Evolutionary conservation across 441 rosid genomes (phyloP).

Genomic region (Populus tomentosa): DNA sequence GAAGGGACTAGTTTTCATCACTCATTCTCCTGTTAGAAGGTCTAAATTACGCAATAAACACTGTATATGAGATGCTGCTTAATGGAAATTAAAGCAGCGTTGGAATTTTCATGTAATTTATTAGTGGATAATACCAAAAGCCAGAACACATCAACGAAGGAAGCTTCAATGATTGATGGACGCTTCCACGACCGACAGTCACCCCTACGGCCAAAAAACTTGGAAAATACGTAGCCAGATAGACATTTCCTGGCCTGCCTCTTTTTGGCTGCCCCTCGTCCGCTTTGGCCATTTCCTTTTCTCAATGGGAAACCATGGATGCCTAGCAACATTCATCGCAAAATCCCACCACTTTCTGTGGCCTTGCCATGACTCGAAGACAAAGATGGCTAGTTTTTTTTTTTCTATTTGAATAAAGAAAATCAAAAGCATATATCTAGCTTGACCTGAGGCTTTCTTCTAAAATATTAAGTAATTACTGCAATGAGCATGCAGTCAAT

Average conservation of each 20-base stretch:
- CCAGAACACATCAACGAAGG: not conserved
- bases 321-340: not conserved
- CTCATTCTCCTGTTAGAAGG: not conserved
- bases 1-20: too few relatives aligned
- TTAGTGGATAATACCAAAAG: not conserved
- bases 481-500: not conserved
- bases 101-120: not conserved
- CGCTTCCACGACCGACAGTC: conserved; percentile 26
- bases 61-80: not conserved
- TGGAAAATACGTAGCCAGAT: conserved; percentile 19
- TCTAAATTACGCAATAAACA: not conserved
- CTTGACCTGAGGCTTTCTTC: not conserved
- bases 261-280: not conserved
- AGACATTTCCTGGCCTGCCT: not conserved
- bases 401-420: too few relatives aligned
- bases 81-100: not conserved
- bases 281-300: not conserved
- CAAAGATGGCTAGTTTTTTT: too few relatives aligned
- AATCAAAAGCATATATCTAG: not conserved
- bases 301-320: not conserved
- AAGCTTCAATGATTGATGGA: conserved; percentile 1
- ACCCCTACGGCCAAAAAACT: conserved; percentile 4
- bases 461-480: too few relatives aligned
- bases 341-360: not conserved
- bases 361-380: not conserved